Conservation (phyloP, 345 rosid genomes). For the Salix viminalis region DNA sequence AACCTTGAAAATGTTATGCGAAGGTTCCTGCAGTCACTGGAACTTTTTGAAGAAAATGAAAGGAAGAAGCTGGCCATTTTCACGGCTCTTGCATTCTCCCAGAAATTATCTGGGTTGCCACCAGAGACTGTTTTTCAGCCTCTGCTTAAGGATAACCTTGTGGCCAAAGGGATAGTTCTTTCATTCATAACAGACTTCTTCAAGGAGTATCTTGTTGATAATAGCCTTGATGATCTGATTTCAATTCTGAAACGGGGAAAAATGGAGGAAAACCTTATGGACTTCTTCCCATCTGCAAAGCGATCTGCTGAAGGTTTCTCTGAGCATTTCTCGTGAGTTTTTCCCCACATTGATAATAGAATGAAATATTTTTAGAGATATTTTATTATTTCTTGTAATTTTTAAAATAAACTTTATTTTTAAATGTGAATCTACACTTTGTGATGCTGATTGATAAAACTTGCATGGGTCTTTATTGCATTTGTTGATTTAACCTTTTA, state of each 20-base stretch:
- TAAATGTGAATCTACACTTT: background rate
- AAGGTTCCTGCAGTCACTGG: slow-evolving; percentile 91
- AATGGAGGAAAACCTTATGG: slow-evolving; percentile 85
- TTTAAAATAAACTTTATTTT: background rate
- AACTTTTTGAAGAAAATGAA: slow-evolving; percentile 94
- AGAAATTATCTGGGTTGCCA: slow-evolving; percentile 95
- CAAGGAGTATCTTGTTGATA: slow-evolving; percentile 92
- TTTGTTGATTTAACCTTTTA: background rate
- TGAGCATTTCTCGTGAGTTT: slow-evolving; percentile 92
- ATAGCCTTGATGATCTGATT: slow-evolving; percentile 91
- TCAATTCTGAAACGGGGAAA: slow-evolving; percentile 88
- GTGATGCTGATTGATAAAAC: background rate
- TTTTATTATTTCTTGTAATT: background rate
- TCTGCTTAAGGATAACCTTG: slow-evolving; percentile 95
- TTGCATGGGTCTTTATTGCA: background rate
- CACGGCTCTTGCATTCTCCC: slow-evolving; percentile 96
- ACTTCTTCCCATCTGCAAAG: slow-evolving; percentile 74
- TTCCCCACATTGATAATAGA: background rate
- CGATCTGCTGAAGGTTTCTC: slow-evolving; percentile 82
- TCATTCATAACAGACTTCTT: slow-evolving; percentile 90
- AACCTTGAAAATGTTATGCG: slow-evolving; percentile 93
- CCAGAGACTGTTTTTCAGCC: slow-evolving; percentile 98
- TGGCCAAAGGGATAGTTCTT: slow-evolving; percentile 97
- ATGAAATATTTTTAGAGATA: background rate
- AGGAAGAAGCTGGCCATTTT: slow-evolving; percentile 97